Evolutionary conservation across 192 early-diverging fungal species (phyloP).

Genomic region (Chytriomyces confervae): DNA sequence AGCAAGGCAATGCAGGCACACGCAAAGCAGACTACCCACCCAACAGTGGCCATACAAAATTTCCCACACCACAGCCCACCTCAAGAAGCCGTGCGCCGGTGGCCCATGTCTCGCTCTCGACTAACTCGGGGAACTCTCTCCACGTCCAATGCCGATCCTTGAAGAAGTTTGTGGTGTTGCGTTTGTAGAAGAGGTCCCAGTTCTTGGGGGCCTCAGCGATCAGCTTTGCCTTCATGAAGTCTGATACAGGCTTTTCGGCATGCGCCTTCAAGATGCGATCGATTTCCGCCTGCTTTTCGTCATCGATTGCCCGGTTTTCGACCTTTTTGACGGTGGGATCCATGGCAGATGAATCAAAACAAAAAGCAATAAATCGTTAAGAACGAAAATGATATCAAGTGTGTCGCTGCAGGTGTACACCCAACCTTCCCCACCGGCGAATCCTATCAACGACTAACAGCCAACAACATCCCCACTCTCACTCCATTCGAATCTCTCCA

Average conservation of each 20-base stretch:
- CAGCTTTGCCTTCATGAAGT: slow-evolving; percentile 40
- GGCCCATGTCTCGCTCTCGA: slow-evolving; percentile 27
- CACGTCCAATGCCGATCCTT: slow-evolving; percentile 97
- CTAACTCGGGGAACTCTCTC: slow-evolving; percentile 91
- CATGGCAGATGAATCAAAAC: neutral
- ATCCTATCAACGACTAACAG: neutral
- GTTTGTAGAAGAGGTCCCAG: slow-evolving; percentile 59
- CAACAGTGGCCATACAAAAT: slow-evolving; percentile 61
- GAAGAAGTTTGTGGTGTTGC: slow-evolving; percentile 77
- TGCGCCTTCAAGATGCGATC: slow-evolving; percentile 19
- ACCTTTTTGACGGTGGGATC: neutral
- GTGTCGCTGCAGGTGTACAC: neutral
- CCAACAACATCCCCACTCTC: too few relatives aligned
- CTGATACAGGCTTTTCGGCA: slow-evolving; percentile 28
- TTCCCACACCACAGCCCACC: slow-evolving; percentile 63
- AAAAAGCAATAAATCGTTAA: neutral
- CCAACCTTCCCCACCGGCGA: neutral
- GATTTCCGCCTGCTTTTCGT: slow-evolving; percentile 15
- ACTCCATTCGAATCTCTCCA: slow-evolving; percentile 4
- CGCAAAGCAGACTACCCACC: neutral
- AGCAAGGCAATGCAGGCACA: neutral
- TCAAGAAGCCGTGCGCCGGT: slow-evolving; percentile 18
- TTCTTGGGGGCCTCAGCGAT: slow-evolving; percentile 45
- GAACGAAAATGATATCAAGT: neutral
- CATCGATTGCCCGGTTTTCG: neutral